Conservation (phyloP, 768 basidiomycete genomes). For the Rhodosporidiobolus odoratus region DNA sequence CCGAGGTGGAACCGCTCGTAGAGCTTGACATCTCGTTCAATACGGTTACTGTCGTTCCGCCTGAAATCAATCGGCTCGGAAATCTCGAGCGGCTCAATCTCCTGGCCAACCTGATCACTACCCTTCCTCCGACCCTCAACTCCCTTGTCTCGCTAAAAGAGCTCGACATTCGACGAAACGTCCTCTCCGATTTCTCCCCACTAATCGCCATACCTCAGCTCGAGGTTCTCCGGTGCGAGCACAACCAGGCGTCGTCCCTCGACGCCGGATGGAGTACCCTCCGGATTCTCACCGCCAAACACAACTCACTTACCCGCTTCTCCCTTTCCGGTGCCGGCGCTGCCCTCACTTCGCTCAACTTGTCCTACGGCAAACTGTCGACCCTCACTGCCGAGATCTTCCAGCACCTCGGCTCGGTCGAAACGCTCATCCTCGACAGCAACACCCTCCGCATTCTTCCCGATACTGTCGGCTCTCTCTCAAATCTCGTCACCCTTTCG, state of each 20-base stretch:
- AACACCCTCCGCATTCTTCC: conserved; percentile 81
- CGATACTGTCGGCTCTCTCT: conserved; percentile 70
- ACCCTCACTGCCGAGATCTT: conserved; percentile 68
- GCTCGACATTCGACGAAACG: conserved; percentile 82
- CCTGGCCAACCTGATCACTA: conserved; percentile 75
- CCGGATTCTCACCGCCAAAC: conserved; percentile 64
- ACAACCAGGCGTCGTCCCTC: conserved; percentile 74
- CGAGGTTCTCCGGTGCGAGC: conserved; percentile 64
- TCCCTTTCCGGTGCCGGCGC: conserved; percentile 53
- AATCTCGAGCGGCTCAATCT: conserved; percentile 68
- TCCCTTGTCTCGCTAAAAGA: conserved; percentile 59
- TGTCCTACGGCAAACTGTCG: conserved; percentile 82
- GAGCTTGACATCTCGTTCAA: conserved; percentile 96
- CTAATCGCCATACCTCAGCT: conserved; percentile 67
- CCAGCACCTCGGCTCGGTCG: conserved; percentile 65
- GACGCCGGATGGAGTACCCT: conserved; percentile 69
- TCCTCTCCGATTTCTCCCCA: conserved; percentile 66
- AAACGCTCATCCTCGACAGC: conserved; percentile 68
- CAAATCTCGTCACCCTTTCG: conserved; percentile 64
- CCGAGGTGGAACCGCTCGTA: conserved; percentile 63
- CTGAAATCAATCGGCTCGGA: conserved; percentile 65
- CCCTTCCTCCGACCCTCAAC: conserved; percentile 61
- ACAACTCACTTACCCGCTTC: conserved; percentile 80
- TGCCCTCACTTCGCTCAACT: conserved; percentile 69
- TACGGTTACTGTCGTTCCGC: conserved; percentile 71